Percentiles rank a stretch among this genome's conserved stretches.
Conservation (phyloP, 1,284 basidiomycete genomes). For the Neonothopanus nambi region DNA sequence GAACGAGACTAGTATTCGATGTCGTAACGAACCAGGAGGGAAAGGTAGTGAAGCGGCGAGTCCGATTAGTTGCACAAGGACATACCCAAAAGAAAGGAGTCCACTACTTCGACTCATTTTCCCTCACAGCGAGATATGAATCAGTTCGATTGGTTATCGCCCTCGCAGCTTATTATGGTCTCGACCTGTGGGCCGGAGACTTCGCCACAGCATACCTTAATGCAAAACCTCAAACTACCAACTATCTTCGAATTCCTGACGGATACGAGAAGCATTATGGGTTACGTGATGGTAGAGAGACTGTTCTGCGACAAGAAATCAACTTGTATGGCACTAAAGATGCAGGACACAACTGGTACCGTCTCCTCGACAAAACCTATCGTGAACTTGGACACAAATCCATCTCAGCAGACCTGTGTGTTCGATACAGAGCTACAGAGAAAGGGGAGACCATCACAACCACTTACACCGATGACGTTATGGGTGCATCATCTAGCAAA, state of each 20-base stretch:
- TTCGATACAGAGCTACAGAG: conserved; percentile 6
- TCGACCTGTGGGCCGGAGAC: conserved; percentile 1
- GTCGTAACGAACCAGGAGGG: not conserved
- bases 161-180: not conserved
- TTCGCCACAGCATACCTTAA: conserved; percentile 2
- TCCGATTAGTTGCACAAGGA: not conserved
- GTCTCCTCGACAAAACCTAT: not conserved
- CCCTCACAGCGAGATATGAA: not conserved
- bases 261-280: not conserved
- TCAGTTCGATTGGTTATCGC: not conserved
- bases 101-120: not conserved
- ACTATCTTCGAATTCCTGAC: conserved; percentile 3
- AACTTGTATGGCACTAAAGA: conserved; percentile 12
- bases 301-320: not conserved
- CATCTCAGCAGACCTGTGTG: conserved; percentile 7
- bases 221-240: not conserved
- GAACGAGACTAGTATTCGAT: not conserved
- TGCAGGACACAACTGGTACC: conserved; percentile 7
- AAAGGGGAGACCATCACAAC: conserved; percentile 20
- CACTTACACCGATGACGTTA: conserved; percentile 15
- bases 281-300: not conserved
- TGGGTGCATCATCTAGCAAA: conserved; percentile 13
- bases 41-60: not conserved
- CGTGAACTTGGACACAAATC: not conserved
- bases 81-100: not conserved